Conservation (phyloP, 2,329 filamentous ascomycete species). For the Calonectria multiphialidica region DNA sequence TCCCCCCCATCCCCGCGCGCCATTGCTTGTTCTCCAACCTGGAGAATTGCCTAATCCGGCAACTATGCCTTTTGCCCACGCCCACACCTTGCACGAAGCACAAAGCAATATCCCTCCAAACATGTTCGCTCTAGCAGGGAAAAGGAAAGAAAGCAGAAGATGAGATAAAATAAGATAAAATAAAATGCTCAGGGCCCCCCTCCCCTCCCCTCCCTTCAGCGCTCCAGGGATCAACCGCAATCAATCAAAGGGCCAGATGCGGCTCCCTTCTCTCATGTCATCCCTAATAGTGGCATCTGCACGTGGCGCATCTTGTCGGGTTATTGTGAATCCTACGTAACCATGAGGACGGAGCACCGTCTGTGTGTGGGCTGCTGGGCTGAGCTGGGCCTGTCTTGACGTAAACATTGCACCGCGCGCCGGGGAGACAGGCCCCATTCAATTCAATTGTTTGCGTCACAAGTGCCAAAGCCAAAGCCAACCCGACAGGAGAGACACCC, state of each 20-base stretch:
- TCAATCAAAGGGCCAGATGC: neutral
- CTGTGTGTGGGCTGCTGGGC: neutral
- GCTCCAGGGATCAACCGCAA: neutral
- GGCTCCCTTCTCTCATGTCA: neutral
- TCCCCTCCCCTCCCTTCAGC: neutral
- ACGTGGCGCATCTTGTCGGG: constrained; percentile 3
- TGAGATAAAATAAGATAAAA: too few relatives aligned
- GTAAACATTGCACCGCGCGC: neutral
- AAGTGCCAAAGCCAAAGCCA: constrained; percentile 1
- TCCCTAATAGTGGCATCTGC: neutral
- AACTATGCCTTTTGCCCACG: neutral
- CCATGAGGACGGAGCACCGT: neutral
- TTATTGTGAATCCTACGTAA: constrained; percentile 3
- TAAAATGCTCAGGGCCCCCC: neutral
- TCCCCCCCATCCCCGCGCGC: too few relatives aligned
- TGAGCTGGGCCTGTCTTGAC: neutral
- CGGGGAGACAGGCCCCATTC: neutral
- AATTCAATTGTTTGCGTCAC: constrained; percentile 1
- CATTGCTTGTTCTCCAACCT: neutral
- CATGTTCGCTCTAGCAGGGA: neutral
- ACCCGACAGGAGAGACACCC: too few relatives aligned
- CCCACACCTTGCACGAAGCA: neutral
- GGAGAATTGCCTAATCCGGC: neutral
- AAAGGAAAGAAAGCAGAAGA: neutral
- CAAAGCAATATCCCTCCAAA: neutral